Evolutionary conservation across 257 asterid genomes (phyloP), one percentile per base, ranked within the genome.

Genomic region (Nyctanthes arbortristis): DNA sequence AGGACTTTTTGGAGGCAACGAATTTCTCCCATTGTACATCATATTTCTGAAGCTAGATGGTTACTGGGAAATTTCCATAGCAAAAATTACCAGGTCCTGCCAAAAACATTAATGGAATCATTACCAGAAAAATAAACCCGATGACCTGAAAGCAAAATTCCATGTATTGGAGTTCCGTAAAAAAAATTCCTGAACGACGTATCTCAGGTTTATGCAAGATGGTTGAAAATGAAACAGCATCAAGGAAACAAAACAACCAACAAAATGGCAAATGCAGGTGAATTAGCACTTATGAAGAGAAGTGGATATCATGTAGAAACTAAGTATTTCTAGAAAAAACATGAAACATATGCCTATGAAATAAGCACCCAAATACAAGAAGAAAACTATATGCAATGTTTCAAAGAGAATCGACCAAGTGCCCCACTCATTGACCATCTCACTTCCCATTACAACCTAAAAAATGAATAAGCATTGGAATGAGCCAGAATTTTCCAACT

Each of bases 1-100:
- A 18, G 93, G 96, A 78, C 82, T 76, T 84, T 89, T 89, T 31
- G 96, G 96, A 34, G 96, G 96, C 69, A 89, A 72, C 33, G 96
- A 71, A 72, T 77, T 75, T 73, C 78, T 87, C 66, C 89, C 84
- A 29, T 57, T 73, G 76, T 78, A 81, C 83, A 81, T 71, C 80
- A 79, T 63, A 71, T 70, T 85, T 83, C 87, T 79, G 60, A 78
- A 54, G 73, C 70, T 75, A 65, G 88, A 82, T 34, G 84, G 84
- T 43, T 84, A 93, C 78, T 82, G 78, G 63, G 84, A 76, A 72
- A 78, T 84, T 14, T 65, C 84, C 91, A 85, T 88, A 59, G 63
- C 34, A 35, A 33, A 55, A 64, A 70, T 69, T 60, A 70, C 74
- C 35, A 71, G 60, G 47, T 73, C 80, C 82, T 82, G 81, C 40